Base-by-base conservation (phyloP, 2,329 filamentous ascomycete species). In the Arthrobotrys megalospora region DNA sequence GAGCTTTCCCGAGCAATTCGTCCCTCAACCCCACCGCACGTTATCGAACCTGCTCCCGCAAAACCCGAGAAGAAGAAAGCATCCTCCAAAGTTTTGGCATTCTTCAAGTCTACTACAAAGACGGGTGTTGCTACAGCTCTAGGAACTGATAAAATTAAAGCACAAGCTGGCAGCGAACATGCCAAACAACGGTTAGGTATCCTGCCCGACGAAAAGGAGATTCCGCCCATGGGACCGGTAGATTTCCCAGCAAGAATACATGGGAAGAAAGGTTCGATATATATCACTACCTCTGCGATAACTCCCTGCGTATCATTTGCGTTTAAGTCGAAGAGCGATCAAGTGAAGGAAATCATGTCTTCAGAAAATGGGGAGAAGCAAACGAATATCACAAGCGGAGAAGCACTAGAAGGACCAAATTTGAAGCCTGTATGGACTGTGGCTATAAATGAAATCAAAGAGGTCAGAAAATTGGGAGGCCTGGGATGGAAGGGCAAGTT, bases 401-500 rank as follows among this genome's bases (percentile, higher is more conserved):
- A 75, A 28, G 67, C 63, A 14, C 38, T 67, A 16, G 77, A 72
- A 19, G 65, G 63, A 19, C 52, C 64, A 7, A 65, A 12, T 4
- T 63, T 77, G 34, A 80, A 78, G 16, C 90, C 92, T 0, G 84
- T 89, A 0, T 96, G 92, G 89, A 90, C 88, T 5, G 86, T 96
- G 0, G 87, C 92, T 0, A 88, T 96, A 2, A 87, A 87, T 0
- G 91, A 95, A 14, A 91, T 96, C 53, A 85, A 83, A 63, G 92
- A 94, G 83, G 82, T 96, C 66, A 91, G 90, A 83, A 96, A 96
- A 85, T 86, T 94, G 1, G 93, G 93, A 3, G 93, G 93, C 0
- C 86, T 94, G 41, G 92, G 93, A 0, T 96, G 93, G 93, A 96
- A 96, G 85, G 90, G 90, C 0, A 95, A 93, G 85, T 85, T 96